Base-by-base conservation (phyloP, 1,284 basidiomycete species). In the Tylopilus microsporus region DNA sequence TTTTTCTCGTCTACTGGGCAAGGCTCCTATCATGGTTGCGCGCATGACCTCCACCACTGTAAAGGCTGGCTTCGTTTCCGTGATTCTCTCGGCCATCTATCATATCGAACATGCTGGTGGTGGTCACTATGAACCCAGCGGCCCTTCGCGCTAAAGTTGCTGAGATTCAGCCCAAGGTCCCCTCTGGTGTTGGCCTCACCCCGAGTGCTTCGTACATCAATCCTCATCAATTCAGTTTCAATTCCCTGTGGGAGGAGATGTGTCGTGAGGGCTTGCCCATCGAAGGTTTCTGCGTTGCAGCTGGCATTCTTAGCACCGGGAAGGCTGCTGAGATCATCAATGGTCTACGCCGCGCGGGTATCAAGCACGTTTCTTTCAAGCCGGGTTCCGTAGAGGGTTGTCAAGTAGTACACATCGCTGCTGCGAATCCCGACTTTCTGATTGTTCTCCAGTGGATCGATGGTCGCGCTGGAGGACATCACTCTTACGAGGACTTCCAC, bases 381-480 rank as follows among this genome's bases (percentile, higher is more conserved):
- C 96, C 96, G 48, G 96, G 96, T 62, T 97, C 94, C 10, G 87
- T 96, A 58, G 95, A 98, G 64, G 96, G 96, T 63, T 88, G 94
- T 50, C 95, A 98, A 74, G 96, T 98, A 60, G 82, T 97, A 75
- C 94, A 89, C 78, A 99, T 99, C 68, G 96, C 97, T 32, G 84
- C 91, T 49, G 83, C 93, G 62, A 95, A 98, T 76, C 92, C 95
- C 48, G 88, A 94, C 75, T 99, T 92, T 83, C 94, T 95, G 19
- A 88, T 99, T 76, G 94, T 99, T 74, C 79, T 98, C 64, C 96
- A 98, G 73, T 98, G 96, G 96, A 99, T 96, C 52, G 97, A 96
- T 71, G 96, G 96, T 55, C 93, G 96, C 68, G 97, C 96, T n/a
- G 96, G 96, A 67, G 96, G 96, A 61, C 96, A 99, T 70, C 96